Percentiles rank a stretch among this genome's conserved stretches.
phyloP scores from a whole-genome alignment of 768 basidiomycete genomes.

The Boletus subparvulus region DNA sequence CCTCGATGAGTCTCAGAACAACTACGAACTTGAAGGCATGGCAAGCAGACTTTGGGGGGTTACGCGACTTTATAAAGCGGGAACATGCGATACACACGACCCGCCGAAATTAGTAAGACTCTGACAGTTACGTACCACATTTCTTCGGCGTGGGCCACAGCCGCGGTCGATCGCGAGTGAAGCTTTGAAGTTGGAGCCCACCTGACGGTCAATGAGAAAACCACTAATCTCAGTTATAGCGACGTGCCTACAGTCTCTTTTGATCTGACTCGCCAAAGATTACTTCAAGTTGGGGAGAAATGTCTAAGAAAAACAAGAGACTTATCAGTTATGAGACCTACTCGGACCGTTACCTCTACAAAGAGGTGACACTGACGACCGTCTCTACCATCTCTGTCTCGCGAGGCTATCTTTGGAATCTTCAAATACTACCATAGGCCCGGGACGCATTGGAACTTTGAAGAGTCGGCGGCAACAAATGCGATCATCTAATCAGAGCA shows the following conservation, averaged over 20 bases:
- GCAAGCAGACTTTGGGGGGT: not conserved
- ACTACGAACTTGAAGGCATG: constrained; percentile 8
- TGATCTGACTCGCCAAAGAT: not conserved
- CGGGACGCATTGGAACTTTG: too few species aligned
- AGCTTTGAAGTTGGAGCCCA: too few species aligned
- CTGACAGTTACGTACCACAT: constrained; percentile 21
- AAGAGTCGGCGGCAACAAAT: not conserved
- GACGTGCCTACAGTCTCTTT: not conserved
- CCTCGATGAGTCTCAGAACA: not conserved
- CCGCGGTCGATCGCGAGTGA: too few species aligned
- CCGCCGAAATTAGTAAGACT: constrained; percentile 6
- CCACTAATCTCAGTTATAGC: not conserved
- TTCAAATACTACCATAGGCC: not conserved
- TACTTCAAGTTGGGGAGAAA: too few species aligned
- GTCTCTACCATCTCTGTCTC: not conserved
- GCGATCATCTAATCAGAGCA: not conserved
- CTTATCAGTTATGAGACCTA: not conserved
- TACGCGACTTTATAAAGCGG: constrained; percentile 23
- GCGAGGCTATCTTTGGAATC: constrained; percentile 7
- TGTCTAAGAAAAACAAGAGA: too few species aligned
- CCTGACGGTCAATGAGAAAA: not conserved
- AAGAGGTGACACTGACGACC: not conserved
- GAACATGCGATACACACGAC: constrained; percentile 23
- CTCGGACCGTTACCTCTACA: not conserved
- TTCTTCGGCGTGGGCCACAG: constrained; percentile 1